A percentile compares a stretch with the other conserved stretches of the same genome.
These are phyloP conservation scores for Talaromyces borbonicus DNA, from an alignment of 495 filamentous ascomycete species.

Conservation along the genomic window DNA sequence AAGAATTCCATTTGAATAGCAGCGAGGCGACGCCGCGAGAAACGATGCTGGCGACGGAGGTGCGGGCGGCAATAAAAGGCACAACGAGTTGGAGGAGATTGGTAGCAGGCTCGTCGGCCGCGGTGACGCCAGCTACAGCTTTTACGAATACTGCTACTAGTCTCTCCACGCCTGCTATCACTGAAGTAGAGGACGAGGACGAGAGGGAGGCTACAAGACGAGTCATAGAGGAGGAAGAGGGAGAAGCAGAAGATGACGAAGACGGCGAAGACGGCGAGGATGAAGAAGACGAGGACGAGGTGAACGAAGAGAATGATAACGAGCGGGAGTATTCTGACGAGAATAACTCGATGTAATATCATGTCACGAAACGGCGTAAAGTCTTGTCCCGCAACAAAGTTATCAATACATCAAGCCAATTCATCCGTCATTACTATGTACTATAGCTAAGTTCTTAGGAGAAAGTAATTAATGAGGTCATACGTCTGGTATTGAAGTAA, in stretches of 20 bases:
- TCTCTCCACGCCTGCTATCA: conserved; percentile 13
- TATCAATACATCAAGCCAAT: too few relatives aligned
- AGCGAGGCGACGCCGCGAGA: conserved; percentile 17
- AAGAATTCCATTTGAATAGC: conserved; percentile 23
- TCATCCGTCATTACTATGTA: too few relatives aligned
- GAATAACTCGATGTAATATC: too few relatives aligned
- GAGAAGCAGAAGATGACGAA: conserved; percentile 11
- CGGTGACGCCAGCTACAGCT: neutral
- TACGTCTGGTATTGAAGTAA: too few relatives aligned
- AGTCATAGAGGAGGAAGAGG: conserved; percentile 19
- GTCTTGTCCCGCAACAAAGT: too few relatives aligned
- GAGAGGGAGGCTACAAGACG: conserved; percentile 19
- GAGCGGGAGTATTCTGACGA: conserved; percentile 11
- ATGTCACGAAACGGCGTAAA: too few relatives aligned
- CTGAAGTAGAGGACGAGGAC: conserved; percentile 19
- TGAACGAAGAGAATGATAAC: conserved; percentile 14
- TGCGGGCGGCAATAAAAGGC: conserved; percentile 29
- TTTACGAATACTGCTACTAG: conserved; percentile 1
- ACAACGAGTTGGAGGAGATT: conserved; percentile 23
- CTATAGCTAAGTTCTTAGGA: too few relatives aligned
- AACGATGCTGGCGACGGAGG: conserved; percentile 28
- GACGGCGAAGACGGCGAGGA: conserved; percentile 13
- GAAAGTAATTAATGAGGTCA: neutral
- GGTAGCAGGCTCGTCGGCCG: conserved; percentile 8
- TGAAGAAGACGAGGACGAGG: conserved; percentile 11